Percentiles rank a stretch among this genome's conserved stretches.
Conservation (phyloP, 768 basidiomycete genomes). For the Kwoniella sp. region DNA sequence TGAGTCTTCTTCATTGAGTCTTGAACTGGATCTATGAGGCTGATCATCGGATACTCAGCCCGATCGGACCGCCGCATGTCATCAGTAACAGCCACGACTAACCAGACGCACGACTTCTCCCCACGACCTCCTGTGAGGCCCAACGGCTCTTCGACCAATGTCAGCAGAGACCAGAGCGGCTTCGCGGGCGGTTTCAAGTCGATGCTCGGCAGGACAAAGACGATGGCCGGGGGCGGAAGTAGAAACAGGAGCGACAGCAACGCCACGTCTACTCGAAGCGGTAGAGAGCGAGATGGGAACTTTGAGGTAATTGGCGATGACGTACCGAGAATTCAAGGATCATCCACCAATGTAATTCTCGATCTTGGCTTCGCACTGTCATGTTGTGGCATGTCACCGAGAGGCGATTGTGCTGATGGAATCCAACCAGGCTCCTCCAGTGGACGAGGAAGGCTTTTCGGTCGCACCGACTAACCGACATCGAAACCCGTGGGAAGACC, state of each 20-base stretch:
- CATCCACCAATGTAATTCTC: constrained; percentile 16
- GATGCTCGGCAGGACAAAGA: constrained; percentile 40
- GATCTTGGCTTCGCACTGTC: neutral
- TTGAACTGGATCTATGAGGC: neutral
- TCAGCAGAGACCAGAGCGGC: constrained; percentile 15
- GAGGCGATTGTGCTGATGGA: neutral
- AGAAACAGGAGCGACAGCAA: constrained; percentile 41
- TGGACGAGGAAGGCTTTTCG: constrained; percentile 58
- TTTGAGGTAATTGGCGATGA: constrained; percentile 41
- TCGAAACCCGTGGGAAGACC: constrained; percentile 55
- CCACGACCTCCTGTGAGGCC: constrained; percentile 33
- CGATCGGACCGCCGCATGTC: constrained; percentile 34
- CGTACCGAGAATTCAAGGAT: constrained; percentile 24
- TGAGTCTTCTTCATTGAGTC: too few species aligned
- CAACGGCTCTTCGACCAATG: constrained; percentile 38
- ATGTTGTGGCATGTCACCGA: neutral
- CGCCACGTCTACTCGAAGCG: constrained; percentile 43
- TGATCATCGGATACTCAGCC: constrained; percentile 9
- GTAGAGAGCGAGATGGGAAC: constrained; percentile 23
- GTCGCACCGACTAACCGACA: constrained; percentile 58
- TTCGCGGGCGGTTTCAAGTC: constrained; percentile 45
- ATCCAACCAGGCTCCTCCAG: constrained; percentile 22
- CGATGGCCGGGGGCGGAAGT: constrained; percentile 24
- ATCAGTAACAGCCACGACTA: constrained; percentile 22
- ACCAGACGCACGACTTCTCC: constrained; percentile 35